Conservation (phyloP, 345 rosid species). For the Conringia planisiliqua region DNA sequence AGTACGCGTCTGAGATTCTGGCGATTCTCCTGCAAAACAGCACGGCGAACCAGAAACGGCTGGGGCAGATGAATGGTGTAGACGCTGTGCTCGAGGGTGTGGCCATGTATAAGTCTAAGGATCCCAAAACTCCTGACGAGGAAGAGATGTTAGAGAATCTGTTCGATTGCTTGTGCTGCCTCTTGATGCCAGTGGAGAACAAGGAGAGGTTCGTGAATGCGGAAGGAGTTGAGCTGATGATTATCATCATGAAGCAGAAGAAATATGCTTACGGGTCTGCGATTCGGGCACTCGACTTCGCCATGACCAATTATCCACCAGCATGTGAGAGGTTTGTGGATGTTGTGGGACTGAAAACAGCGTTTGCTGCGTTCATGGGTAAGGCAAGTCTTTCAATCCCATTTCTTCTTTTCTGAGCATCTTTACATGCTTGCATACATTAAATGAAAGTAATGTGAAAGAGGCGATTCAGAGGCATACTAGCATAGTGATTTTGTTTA, state of each 20-base stretch:
- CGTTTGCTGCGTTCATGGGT: slow-evolving; percentile 98
- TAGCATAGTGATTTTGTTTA: neutral
- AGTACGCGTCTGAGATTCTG: slow-evolving; percentile 89
- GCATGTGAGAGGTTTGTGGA: slow-evolving; percentile 96
- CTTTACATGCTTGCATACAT: neutral
- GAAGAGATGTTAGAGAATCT: slow-evolving; percentile 98
- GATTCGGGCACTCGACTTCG: slow-evolving; percentile 84
- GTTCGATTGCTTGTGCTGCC: slow-evolving; percentile 81
- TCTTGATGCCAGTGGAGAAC: slow-evolving; percentile 97
- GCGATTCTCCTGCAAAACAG: slow-evolving; percentile 88
- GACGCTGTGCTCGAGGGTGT: slow-evolving; percentile 91
- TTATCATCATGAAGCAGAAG: slow-evolving; percentile 97
- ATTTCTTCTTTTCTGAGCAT: neutral
- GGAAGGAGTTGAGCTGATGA: slow-evolving; percentile 97
- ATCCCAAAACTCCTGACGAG: slow-evolving; percentile 85
- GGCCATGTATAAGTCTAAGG: slow-evolving; percentile 88
- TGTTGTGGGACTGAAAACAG: slow-evolving; percentile 92
- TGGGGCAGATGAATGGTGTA: slow-evolving; percentile 96
- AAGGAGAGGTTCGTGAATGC: slow-evolving; percentile 96
- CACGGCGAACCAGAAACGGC: slow-evolving; percentile 74
- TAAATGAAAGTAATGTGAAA: neutral
- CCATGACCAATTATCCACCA: slow-evolving; percentile 96
- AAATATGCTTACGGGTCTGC: slow-evolving; percentile 94
- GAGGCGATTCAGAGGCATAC: neutral
- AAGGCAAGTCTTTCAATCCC: slow-evolving; percentile 69